Conservation (phyloP, 2,329 filamentous ascomycete species). For the Berkeleyomyces basicola region DNA sequence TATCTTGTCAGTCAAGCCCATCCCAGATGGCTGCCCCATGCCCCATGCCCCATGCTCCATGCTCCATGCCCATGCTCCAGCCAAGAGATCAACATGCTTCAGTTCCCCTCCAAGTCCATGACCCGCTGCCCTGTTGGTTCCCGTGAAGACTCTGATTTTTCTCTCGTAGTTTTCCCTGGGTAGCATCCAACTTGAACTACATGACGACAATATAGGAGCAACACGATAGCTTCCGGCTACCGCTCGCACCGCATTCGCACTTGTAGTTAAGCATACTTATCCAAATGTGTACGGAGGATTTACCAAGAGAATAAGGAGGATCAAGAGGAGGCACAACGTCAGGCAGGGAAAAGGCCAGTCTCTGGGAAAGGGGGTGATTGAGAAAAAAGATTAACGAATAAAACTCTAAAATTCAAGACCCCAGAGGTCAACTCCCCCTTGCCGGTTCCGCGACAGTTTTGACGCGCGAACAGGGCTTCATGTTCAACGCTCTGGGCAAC, state of each 20-base stretch:
- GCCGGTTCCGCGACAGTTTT: constrained; percentile 14
- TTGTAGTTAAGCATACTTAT: no score
- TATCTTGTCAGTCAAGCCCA: neutral
- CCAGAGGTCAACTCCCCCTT: neutral
- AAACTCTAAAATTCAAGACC: neutral
- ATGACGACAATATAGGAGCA: neutral
- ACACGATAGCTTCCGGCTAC: neutral
- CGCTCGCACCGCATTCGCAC: neutral
- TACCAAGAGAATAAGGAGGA: neutral
- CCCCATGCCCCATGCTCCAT: neutral
- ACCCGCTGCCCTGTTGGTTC: neutral
- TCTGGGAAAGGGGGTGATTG: neutral
- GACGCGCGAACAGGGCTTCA: constrained; percentile 6
- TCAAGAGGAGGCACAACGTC: neutral
- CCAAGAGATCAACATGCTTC: constrained; percentile 1
- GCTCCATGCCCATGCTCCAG: neutral
- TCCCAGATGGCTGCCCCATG: neutral
- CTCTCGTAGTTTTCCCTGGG: neutral
- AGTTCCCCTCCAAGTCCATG: neutral
- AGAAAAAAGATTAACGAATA: neutral
- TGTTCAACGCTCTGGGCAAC: constrained; percentile 4
- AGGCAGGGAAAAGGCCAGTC: neutral
- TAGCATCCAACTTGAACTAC: neutral
- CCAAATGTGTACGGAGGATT: neutral
- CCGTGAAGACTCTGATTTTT: neutral